Percentiles rank a stretch among this genome's conserved stretches.
Evolutionary conservation across 768 basidiomycete genomes (phyloP).

Genomic region (Xanthoconium purpureum): DNA sequence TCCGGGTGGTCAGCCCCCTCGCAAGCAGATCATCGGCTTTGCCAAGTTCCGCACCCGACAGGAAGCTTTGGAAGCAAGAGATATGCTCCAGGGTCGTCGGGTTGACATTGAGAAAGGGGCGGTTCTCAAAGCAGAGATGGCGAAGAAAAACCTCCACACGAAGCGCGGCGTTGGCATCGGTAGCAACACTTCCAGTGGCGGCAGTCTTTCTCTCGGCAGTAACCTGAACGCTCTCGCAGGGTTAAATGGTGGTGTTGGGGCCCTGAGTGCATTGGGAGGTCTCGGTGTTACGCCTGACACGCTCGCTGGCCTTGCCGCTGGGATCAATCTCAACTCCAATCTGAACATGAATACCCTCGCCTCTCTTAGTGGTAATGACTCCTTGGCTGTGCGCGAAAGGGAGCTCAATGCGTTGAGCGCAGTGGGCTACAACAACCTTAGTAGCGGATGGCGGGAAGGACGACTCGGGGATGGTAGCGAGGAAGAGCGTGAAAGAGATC

Average conservation of each 20-base stretch:
- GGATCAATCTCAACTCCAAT: conserved; percentile 29
- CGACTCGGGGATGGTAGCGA: conserved; percentile 32
- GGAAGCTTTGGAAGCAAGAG: conserved; percentile 84
- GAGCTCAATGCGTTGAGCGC: conserved; percentile 47
- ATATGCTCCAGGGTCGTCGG: conserved; percentile 82
- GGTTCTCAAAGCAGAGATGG: conserved; percentile 97
- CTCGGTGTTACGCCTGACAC: conserved; percentile 29
- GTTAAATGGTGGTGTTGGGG: conserved; percentile 27
- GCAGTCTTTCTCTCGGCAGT: conserved; percentile 27
- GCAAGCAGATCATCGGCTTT: conserved; percentile 98
- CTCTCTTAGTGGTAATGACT: conserved; percentile 22
- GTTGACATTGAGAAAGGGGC: conserved; percentile 93
- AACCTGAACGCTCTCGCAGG: conserved; percentile 23
- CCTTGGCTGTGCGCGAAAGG: conserved; percentile 43
- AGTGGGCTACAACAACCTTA: conserved; percentile 41
- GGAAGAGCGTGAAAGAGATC: conserved; percentile 44
- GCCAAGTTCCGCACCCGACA: conserved; percentile 89
- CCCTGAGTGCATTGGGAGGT: conserved; percentile 25
- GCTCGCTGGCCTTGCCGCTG: conserved; percentile 27
- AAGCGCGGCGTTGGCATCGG: conserved; percentile 84
- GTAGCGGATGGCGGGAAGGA: conserved; percentile 36
- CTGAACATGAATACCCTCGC: conserved; percentile 27
- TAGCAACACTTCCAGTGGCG: conserved; percentile 29
- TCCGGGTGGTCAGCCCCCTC: conserved; percentile 46
- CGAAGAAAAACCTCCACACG: conserved; percentile 98